Evolutionary conservation across 2,329 filamentous ascomycete genomes (phyloP), one percentile per base, ranked within the genome.

Genomic region (Fusarium denticulatum): DNA sequence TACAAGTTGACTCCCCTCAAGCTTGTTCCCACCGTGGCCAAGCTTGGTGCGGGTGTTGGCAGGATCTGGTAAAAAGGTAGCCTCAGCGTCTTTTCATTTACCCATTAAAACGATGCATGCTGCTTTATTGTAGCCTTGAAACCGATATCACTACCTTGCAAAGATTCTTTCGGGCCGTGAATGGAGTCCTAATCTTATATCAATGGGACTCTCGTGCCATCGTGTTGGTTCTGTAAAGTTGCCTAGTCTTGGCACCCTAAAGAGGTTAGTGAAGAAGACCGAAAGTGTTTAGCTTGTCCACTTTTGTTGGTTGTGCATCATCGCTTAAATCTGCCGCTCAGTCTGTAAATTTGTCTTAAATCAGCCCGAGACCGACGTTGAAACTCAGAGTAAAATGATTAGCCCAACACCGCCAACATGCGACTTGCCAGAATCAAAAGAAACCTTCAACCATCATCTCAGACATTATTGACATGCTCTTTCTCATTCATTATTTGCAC

Each of bases 1-100:
- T 88, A 83, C 78, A 84, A 82, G 64, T 79, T 88, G 28, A 88
- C 87, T 0, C 82, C 84, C 1, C 76, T 88, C 45, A 76, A 77
- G 30, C 71, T 83, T n/a, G 84, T 88, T 1, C 75, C 82, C 22
- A 76, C 80, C 13, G 75, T 84, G 13, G 83, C 86, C 7, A 84
- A 82, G 75, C 78, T 80, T 8, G 85, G 85, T 8, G 84, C 81
- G 40, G 86, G 86, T 24, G 71, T 88, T 37, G 86, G 86, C 0
- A 85, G 84, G 47, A 80, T 86, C 5, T 64, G 59, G 62, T 65
- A 34, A 6, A 13, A n/a, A 3, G 16, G 6, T 10, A 52, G 32
- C 5, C 3, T 52, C 2, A 26, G n/a, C 0, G 0, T 26, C 30
- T 36, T 36, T n/a, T 0, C 9, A 36, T 26, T 26, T 36, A 20